Percentiles rank a stretch among this genome's conserved stretches.
These are phyloP conservation scores for Pythium dissotocum DNA, from an alignment of 352 stramenopile species.

Conservation along the genomic window DNA sequence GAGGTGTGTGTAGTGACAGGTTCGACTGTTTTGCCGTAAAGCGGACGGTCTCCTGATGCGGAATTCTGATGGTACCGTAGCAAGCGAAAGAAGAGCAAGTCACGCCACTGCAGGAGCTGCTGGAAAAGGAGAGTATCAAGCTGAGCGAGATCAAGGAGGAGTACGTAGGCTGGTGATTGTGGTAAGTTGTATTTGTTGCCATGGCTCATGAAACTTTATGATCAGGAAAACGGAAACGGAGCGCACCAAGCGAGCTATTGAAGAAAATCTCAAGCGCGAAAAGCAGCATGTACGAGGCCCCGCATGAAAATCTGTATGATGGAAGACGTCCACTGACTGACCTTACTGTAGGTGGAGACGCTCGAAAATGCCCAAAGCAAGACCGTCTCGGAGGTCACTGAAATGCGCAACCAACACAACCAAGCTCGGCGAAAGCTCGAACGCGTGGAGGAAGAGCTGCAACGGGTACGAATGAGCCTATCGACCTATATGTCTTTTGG, in stretches of 20 bases:
- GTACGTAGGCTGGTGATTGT: constrained; percentile 30
- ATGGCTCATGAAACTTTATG: not conserved
- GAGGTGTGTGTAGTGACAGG: constrained; percentile 31
- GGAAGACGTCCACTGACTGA: too few species aligned
- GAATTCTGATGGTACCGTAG: constrained; percentile 26
- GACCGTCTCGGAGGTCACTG: constrained; percentile 66
- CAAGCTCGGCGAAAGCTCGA: constrained; percentile 62
- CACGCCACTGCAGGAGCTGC: constrained; percentile 56
- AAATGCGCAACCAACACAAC: constrained; percentile 76
- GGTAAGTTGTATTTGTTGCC: not conserved
- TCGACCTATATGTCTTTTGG: too few species aligned
- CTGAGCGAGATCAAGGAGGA: constrained; percentile 60
- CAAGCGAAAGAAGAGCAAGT: constrained; percentile 67
- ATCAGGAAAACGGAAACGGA: constrained; percentile 57
- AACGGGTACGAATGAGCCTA: constrained; percentile 32
- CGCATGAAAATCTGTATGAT: too few species aligned
- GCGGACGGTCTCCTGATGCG: not conserved
- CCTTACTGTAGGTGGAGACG: constrained; percentile 47
- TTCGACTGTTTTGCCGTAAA: too few species aligned
- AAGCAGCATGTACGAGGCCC: constrained; percentile 41
- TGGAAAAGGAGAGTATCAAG: constrained; percentile 71
- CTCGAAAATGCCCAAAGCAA: constrained; percentile 67
- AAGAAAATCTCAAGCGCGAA: constrained; percentile 68
- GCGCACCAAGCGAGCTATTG: constrained; percentile 44
- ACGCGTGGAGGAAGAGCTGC: constrained; percentile 60